phyloP scores from a whole-genome alignment of 1,284 basidiomycete species.

The Fomitopsis schrenkii region DNA sequence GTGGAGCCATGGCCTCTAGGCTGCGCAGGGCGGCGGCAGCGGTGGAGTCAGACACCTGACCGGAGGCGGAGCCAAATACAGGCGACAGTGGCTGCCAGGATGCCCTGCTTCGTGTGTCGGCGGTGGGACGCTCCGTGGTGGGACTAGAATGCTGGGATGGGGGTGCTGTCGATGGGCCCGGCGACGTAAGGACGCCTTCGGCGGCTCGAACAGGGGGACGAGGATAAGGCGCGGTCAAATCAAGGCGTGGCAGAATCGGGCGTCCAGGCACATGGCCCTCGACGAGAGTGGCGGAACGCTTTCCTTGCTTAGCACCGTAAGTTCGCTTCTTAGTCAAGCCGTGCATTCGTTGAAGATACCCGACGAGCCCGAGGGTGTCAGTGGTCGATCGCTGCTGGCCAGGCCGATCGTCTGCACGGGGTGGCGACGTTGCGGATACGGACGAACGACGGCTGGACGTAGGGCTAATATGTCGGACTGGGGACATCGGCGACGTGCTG shows the following conservation, averaged over 20 bases:
- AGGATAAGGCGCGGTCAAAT: slow-evolving; percentile 19
- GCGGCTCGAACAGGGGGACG: slow-evolving; percentile 13
- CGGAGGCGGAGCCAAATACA: slow-evolving; percentile 12
- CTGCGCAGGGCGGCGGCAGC: slow-evolving; percentile 23
- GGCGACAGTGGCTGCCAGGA: slow-evolving; percentile 23
- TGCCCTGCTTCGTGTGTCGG: slow-evolving; percentile 16
- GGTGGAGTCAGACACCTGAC: slow-evolving; percentile 14
- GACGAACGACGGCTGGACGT: slow-evolving; percentile 5
- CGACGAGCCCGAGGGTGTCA: slow-evolving; percentile 23
- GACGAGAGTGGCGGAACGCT: slow-evolving; percentile 14
- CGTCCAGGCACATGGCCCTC: slow-evolving; percentile 20
- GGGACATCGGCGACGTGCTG: slow-evolving; percentile 10
- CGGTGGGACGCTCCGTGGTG: slow-evolving; percentile 11
- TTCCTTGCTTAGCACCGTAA: slow-evolving; percentile 20
- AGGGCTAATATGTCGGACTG: slow-evolving; percentile 6
- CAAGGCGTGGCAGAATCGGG: slow-evolving; percentile 28
- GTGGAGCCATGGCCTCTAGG: slow-evolving; percentile 22
- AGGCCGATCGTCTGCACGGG: slow-evolving; percentile 12
- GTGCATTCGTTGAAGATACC: slow-evolving; percentile 29
- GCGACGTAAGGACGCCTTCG: neutral
- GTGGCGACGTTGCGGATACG: slow-evolving; percentile 10
- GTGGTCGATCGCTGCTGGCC: slow-evolving; percentile 12
- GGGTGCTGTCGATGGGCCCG: neutral
- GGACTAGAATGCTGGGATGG: slow-evolving; percentile 7
- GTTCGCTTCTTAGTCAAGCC: slow-evolving; percentile 28